Evolutionary conservation across 352 stramenopile species (phyloP).

Genomic region (Blastocystis sp.): DNA sequence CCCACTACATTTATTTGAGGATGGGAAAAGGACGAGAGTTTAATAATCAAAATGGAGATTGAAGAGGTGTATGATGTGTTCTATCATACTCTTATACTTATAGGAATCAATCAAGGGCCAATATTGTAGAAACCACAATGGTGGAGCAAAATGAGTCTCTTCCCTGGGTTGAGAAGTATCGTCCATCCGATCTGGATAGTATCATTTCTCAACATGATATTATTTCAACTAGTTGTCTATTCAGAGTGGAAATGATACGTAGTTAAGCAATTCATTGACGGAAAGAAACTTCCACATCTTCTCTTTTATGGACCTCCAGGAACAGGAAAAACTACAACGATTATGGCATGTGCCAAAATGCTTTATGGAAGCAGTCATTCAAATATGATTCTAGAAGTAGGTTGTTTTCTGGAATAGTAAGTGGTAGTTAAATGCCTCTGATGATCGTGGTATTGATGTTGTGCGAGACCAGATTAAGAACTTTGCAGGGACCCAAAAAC

Average conservation of each 20-base stretch:
- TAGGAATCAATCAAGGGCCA: not conserved
- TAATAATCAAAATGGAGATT: not conserved
- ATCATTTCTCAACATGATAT: conserved; percentile 94
- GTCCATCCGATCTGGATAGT: conserved; percentile 86
- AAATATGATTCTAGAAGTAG: conserved; percentile 87
- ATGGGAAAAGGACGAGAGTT: not conserved
- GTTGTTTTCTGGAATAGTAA: not conserved
- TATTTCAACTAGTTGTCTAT: conserved; percentile 78
- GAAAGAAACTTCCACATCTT: conserved; percentile 90
- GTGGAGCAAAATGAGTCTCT: conserved; percentile 74
- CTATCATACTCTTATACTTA: not conserved
- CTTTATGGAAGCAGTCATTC: conserved; percentile 88
- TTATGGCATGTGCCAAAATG: conserved; percentile 88
- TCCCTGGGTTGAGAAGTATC: conserved; percentile 97
- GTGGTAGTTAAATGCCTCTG: conserved; percentile 89
- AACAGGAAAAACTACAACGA: conserved; percentile 94
- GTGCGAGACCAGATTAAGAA: conserved; percentile 96
- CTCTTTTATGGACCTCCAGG: conserved; percentile 93
- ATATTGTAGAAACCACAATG: not conserved
- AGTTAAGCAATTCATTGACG: conserved; percentile 90
- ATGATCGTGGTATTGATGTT: conserved; percentile 92
- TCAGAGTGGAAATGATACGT: not conserved
- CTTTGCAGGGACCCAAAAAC: conserved; percentile 92
- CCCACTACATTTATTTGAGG: not conserved
- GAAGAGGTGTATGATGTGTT: not conserved